Evolutionary conservation across 2,329 filamentous ascomycete genomes (phyloP), one percentile per base, ranked within the genome.

Genomic region (Verticillium klebahnii): DNA sequence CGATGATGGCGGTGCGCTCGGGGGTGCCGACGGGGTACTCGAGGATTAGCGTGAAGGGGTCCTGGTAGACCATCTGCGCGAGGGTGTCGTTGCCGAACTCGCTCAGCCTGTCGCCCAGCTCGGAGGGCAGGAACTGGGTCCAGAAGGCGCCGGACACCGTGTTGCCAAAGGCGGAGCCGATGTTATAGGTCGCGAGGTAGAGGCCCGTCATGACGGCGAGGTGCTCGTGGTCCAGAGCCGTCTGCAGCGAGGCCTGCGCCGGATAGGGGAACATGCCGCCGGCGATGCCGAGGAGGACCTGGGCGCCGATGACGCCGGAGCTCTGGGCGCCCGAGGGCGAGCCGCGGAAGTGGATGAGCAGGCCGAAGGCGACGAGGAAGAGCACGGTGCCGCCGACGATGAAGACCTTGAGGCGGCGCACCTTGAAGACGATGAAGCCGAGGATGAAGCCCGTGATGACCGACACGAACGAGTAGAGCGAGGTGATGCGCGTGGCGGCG

Each of bases 301-400:
- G 85, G 2, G 82, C 85, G 17, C 82, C 86, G 62, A 89, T 84
- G 61, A 89, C 77, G 32, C 87, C 87, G 1, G 80, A 78, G 61
- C 84, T 76, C 63, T 74, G 78, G 11, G 77, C 71, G 0, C 67
- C 61, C 19, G 68, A 72, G 12, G 76, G 68, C 6, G 81, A 79
- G 39, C 86, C 86, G n/a, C 87, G 84, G 76, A 79, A 89, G 66
- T 80, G 78, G 68, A 89, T 88, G 19, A 89, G 76, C 1, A 89
- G 78, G 11, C 86, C 87, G 65, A 88, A 89, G 1, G 86, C 85
- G n/a, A 87, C 83, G 68, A 86, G 77, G 75, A 86, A 89, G 2
- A 89, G 76, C 9, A 76, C 72, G 1, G 85, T 88, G 37, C 87
- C 87, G 32, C 74, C 73, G 45, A 89, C 72, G 68, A 89, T 88